phyloP scores from a whole-genome alignment of 2,329 filamentous ascomycete genomes.

The Aureobasidium zeae region DNA sequence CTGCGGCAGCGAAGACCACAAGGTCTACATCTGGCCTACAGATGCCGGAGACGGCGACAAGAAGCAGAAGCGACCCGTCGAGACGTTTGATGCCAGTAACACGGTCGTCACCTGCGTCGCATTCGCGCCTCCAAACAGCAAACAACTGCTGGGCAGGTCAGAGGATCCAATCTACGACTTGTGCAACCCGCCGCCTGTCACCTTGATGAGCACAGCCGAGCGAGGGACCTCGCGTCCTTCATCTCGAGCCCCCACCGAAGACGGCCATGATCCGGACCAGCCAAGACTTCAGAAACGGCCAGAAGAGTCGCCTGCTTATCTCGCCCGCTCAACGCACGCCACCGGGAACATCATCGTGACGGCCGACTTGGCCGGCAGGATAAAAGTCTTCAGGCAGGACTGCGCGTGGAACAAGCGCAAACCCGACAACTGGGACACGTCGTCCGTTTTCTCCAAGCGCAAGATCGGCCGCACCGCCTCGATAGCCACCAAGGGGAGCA shows the following conservation, averaged over 20 bases:
- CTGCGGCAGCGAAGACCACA: conserved; percentile 85
- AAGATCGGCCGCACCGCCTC: conserved; percentile 47
- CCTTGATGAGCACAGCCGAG: conserved; percentile 65
- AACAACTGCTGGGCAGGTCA: conserved; percentile 67
- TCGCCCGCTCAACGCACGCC: conserved; percentile 64
- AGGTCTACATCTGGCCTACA: conserved; percentile 84
- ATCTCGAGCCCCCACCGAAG: conserved; percentile 40
- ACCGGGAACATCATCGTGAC: conserved; percentile 89
- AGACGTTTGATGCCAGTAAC: conserved; percentile 84
- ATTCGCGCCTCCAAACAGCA: conserved; percentile 70
- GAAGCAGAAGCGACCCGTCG: conserved; percentile 71
- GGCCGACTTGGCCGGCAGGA: conserved; percentile 74
- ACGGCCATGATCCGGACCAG: conserved; percentile 26
- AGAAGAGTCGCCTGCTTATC: conserved; percentile 66
- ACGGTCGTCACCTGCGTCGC: conserved; percentile 83
- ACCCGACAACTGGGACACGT: conserved; percentile 64
- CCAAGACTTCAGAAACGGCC: conserved; percentile 26
- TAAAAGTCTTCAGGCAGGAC: conserved; percentile 94
- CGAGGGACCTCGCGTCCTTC: conserved; percentile 35
- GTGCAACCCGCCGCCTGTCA: conserved; percentile 89
- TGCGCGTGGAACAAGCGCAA: conserved; percentile 75
- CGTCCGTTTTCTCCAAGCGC: conserved; percentile 65
- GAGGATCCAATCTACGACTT: conserved; percentile 92
- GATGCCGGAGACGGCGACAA: conserved; percentile 50
- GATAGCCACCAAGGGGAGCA: conserved; percentile 46